Evolutionary conservation across 2,329 filamentous ascomycete genomes (phyloP), one percentile per base, ranked within the genome.

Genomic region (Pseudopyricularia javanii): DNA sequence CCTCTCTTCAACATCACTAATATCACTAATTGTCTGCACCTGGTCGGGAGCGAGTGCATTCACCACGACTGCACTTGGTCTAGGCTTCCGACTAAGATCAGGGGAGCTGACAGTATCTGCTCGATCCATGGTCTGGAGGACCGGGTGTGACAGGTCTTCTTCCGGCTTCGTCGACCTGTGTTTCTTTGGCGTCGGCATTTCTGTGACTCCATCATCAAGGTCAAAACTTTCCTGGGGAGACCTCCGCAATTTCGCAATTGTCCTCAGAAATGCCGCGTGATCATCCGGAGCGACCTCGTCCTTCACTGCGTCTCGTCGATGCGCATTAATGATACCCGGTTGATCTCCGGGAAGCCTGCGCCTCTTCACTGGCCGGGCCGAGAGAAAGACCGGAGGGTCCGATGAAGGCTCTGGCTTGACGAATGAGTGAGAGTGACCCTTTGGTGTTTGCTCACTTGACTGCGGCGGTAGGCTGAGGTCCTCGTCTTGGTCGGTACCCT

Each of bases 191-290:
- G 71, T 79, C 51, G 69, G 62, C 59, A 74, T 67, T 48, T 62
- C 43, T 63, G 64, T 43, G 30, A 22, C 17, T 24, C 28, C 33
- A 32, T 74, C 70, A 59, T 81, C 76, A 11, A 85, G 68, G 60
- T 86, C 82, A 50, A 85, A 70, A 52, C 79, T 85, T 51, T 82
- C 80, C 40, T 76, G 69, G 1, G 72, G 68, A 20, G 66, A 59
- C 54, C 72, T 68, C 9, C 56, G 55, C 48, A 56, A 56, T 15
- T 56, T 56, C 43, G 43, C 59, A 61, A 37, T 53, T 56, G 33
- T 61, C 22, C 22, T 26, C 3, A 45, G 40, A 45, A 24, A 45
- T 7, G 22, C 24, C 5, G 40, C 40, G 24, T 20, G 40, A 26
- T 45, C 40, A 6, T 45, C 40, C 24, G 12, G 40, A 12, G 15